Base-by-base conservation (phyloP, 805 yeast species). In the Saccharomycopsis oosterbeekiorum region DNA sequence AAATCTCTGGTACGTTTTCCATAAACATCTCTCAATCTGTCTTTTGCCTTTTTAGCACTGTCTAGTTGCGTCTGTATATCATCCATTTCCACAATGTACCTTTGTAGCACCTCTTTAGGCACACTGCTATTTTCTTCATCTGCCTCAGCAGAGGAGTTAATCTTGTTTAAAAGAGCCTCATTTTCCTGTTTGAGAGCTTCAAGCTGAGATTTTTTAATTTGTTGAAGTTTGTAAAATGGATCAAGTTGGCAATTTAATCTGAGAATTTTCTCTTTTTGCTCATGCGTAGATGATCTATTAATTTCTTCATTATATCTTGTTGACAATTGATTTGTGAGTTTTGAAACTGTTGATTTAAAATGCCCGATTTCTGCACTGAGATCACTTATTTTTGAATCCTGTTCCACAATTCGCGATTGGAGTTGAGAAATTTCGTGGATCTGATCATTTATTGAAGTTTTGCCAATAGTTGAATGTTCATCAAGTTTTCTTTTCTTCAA, bases 1-100 rank as follows among this genome's bases (percentile, higher is more conserved):
- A 88, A 85, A 68, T 88, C 92, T 39, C 78, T 72, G n/a, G 93
- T 84, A 69, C 88, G 87, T 58, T 80, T 79, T 17, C 82, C 73
- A 69, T 83, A 89, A 6, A 81, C 79, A 64, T 84, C 82, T 65
- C 76, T 80, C 19, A 79, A 69, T 47, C 96, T 72, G 11, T 68
- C 72, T 41, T 78, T 75, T 59, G 81, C 76, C 68, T 87, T 88
- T 57, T 76, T 75, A 9, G 80, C 68, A 56, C 77, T 79, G 39
- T 76, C 76, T 1, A 84, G 72, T 60, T 80, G 81, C 2, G 68
- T 66, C 64, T 84, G 82, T 10, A 81, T 68, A 34, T 74, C 72
- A 37, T 75, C 71, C 60, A 79, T 76, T 61, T 88, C 92, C 47
- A 79, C 68, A 58, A 79, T 80, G 39, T 84, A 74, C 21, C 91